Evolutionary conservation across 2,329 filamentous ascomycete genomes (phyloP).

Genomic region (Fusarium sp.): DNA sequence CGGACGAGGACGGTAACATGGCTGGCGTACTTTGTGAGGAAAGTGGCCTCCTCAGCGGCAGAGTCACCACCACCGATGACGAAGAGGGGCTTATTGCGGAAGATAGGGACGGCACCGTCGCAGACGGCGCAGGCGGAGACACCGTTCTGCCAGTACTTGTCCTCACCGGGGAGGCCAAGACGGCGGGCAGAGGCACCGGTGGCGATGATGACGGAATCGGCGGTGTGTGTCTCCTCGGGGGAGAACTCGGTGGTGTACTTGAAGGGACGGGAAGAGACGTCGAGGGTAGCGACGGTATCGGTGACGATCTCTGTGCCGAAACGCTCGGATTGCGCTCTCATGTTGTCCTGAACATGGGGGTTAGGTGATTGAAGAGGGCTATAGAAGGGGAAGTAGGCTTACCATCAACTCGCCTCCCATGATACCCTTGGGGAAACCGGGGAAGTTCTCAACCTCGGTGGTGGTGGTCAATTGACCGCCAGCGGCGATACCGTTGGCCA

Average conservation of each 20-base stretch:
- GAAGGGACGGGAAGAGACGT: constrained; percentile 88
- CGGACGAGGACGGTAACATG: constrained; percentile 96
- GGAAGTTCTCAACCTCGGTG: constrained; percentile 98
- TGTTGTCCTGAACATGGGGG: constrained; percentile 74
- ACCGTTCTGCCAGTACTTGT: constrained; percentile 97
- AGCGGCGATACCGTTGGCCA: constrained; percentile 95
- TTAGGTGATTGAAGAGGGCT: constrained; percentile 13
- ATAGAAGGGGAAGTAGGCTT: constrained; percentile 42
- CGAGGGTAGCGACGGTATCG: constrained; percentile 91
- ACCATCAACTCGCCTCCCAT: constrained; percentile 91
- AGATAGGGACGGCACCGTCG: constrained; percentile 96
- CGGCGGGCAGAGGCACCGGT: constrained; percentile 94
- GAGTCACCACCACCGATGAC: constrained; percentile 98
- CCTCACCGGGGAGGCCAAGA: constrained; percentile 87
- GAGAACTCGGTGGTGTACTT: constrained; percentile 93
- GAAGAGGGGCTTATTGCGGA: constrained; percentile 94
- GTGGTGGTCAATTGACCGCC: constrained; percentile 98
- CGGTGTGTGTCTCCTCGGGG: constrained; percentile 86
- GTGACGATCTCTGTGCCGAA: constrained; percentile 95
- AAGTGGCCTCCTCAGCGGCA: constrained; percentile 96
- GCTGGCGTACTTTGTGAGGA: constrained; percentile 96
- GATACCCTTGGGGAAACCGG: constrained; percentile 92
- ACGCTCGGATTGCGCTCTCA: constrained; percentile 90
- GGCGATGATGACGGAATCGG: constrained; percentile 93
- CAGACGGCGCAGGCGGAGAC: constrained; percentile 98